phyloP scores from a whole-genome alignment of 2,329 filamentous ascomycete species.

The Claviceps sp. region DNA sequence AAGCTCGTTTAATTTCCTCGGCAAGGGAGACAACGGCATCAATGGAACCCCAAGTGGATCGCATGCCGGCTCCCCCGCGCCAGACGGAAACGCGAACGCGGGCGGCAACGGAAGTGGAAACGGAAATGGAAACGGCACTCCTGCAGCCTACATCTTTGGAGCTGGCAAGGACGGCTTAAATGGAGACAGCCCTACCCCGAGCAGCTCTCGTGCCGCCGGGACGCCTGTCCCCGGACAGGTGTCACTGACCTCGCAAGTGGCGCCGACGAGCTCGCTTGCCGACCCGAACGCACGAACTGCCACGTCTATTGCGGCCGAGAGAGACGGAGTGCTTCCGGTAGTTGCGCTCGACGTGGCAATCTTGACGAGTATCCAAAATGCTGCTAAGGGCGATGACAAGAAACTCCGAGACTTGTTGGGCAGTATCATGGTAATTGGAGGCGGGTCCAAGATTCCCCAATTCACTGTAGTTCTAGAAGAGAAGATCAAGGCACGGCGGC shows the following conservation, averaged over 20 bases:
- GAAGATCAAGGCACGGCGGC: slow-evolving; percentile 53
- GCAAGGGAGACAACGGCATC: slow-evolving; percentile 50
- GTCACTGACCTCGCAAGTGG: slow-evolving; percentile 18
- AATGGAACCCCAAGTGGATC: slow-evolving; percentile 75
- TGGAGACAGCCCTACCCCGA: slow-evolving; percentile 39
- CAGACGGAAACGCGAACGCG: slow-evolving; percentile 38
- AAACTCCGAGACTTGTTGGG: slow-evolving; percentile 83
- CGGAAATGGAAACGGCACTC: slow-evolving; percentile 38
- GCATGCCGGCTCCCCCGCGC: slow-evolving; percentile 74
- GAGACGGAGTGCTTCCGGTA: slow-evolving; percentile 69
- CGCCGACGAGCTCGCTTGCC: slow-evolving; percentile 32
- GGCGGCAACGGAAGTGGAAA: neutral
- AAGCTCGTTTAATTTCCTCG: slow-evolving; percentile 55
- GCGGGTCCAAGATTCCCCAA: slow-evolving; percentile 66
- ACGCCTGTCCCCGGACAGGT: slow-evolving; percentile 25
- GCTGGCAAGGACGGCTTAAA: slow-evolving; percentile 29
- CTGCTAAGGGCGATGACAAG: slow-evolving; percentile 78
- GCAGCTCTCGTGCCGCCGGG: slow-evolving; percentile 35
- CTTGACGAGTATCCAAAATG: slow-evolving; percentile 76
- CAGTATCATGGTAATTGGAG: slow-evolving; percentile 82
- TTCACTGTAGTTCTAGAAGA: slow-evolving; percentile 78
- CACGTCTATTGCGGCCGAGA: slow-evolving; percentile 47
- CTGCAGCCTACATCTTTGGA: slow-evolving; percentile 45
- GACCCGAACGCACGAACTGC: slow-evolving; percentile 37
- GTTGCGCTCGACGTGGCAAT: slow-evolving; percentile 83